Evolutionary conservation across 1,284 basidiomycete species (phyloP), one percentile per base, ranked within the genome.

Genomic region (Tylopilus sp.): DNA sequence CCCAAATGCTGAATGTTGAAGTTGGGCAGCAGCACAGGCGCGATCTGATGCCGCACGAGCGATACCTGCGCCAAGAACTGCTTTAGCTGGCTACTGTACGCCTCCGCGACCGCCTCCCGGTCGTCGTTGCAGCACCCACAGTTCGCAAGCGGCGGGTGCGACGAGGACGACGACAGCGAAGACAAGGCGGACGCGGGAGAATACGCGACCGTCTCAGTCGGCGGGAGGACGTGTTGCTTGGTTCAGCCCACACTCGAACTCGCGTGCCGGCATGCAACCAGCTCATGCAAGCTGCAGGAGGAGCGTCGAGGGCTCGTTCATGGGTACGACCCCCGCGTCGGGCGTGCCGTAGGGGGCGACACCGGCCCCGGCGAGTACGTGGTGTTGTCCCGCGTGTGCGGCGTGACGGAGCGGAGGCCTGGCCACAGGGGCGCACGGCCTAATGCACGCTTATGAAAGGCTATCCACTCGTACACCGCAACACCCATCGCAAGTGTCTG

Each of bases 401-500:
- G 15, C 28, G 65, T 69, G 31, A 65, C 39, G 4, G 51, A 56
- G 26, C 47, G 58, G 37, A 65, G 31, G 15, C 25, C 37, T 0
- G 63, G 49, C 64, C 64, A 65, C 64, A 69, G 64, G 2, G 64
- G 60, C 16, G 56, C 34, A 19, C 63, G 62, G 0, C 59, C 64
- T n/a, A n/a, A n/a, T n/a, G n/a, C n/a, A n/a, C n/a, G n/a, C n/a
- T n/a, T n/a, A n/a, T n/a, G n/a, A n/a, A n/a, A n/a, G n/a, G n/a
- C n/a, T n/a, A n/a, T n/a, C n/a, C n/a, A n/a, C n/a, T n/a, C n/a
- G n/a, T n/a, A n/a, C n/a, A n/a, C n/a, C n/a, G n/a, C n/a, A n/a
- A 70, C 40, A 1, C 76, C 76, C 44, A 61, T 61, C 10, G 68
- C 69, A 58, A 71, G 78, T 13, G 63, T 71, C 55, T 77, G 76